Base-by-base conservation (phyloP, 108 stramenopile species). In the Discostella stelligeroides region DNA sequence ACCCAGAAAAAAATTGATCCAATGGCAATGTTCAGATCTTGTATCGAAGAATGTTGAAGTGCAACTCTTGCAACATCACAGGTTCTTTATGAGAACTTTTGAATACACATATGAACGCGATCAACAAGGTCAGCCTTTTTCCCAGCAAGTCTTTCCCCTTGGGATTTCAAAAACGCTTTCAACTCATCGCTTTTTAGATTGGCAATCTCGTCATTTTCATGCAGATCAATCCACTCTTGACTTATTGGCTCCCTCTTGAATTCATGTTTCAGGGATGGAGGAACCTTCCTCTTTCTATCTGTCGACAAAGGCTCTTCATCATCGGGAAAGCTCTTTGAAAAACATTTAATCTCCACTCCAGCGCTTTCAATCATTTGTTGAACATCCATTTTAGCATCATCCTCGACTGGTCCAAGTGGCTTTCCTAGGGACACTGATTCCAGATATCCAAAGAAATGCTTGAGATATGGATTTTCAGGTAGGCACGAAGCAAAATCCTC, bases 401-500 rank as follows among this genome's bases (percentile, higher is more conserved):
- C 76, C 1, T 83, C 76, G 17, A 63, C 40, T 59, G 61, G 64
- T 53, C 63, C 60, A n/a, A 86, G 49, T 12, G 54, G 55, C 9
- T 68, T 64, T 49, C 82, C 85, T 34, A 86, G 70, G 30, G 85
- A 84, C 11, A 87, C 76, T 11, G 72, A 75, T 72, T 92, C 88
- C 0, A 92, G 54, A 60, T 87, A 90, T 24, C 82, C 79, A 53
- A 79, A 90, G 59, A 90, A 90, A 53, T 85, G 59, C n/a, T 56
- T 75, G 1, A 92, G 70, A n/a, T 61, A 80, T 11, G 86, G 88
- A 72, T 92, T 92, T 50, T 88, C 75, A 1, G 65, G 73, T 30
- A 79, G 58, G 17, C 56, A 60, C 7, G 65, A 57, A 4, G 45
- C 71, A 63, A 90, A 86, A 55, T 76, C 81, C 9, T 85, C 88